Evolutionary conservation across 768 basidiomycete species (phyloP).

Genomic region (Trametes cingulata): DNA sequence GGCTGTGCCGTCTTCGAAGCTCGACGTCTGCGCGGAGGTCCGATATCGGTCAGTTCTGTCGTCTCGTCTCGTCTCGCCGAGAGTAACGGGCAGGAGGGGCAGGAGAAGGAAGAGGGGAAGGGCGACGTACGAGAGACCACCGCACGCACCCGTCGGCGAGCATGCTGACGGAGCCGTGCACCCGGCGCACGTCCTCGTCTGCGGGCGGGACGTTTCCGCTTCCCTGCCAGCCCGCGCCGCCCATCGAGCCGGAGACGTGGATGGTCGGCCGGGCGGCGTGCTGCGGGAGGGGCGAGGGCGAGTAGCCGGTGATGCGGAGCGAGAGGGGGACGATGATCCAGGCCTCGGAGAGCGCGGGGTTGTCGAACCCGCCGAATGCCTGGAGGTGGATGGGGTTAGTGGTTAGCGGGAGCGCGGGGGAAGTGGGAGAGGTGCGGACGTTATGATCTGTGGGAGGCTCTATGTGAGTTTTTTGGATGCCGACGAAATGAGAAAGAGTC

Average conservation of each 20-base stretch:
- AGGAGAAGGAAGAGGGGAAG: background rate
- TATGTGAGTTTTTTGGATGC: no score
- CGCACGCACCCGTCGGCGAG: constrained; percentile 50
- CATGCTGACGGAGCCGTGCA: constrained; percentile 49
- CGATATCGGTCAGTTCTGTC: no score
- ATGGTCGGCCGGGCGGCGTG: constrained; percentile 49
- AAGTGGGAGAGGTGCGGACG: background rate
- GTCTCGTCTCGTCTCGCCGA: no score
- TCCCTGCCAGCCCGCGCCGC: constrained; percentile 34
- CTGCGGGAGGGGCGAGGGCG: constrained; percentile 22
- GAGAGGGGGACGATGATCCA: constrained; percentile 56
- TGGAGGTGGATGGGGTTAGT: background rate
- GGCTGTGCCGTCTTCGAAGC: constrained; percentile 22
- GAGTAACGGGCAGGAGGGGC: no score
- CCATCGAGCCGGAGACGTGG: constrained; percentile 47
- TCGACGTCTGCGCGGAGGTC: background rate
- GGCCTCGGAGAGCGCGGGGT: constrained; percentile 39
- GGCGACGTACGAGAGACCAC: constrained; percentile 48
- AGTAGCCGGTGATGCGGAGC: constrained; percentile 37
- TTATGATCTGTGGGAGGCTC: background rate
- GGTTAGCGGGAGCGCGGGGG: background rate
- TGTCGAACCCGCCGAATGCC: constrained; percentile 12
- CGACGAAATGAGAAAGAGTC: background rate
- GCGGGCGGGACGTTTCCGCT: background rate
- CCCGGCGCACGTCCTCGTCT: constrained; percentile 36